Evolutionary conservation across 768 basidiomycete genomes (phyloP), one percentile per base, ranked within the genome.

Genomic region (Lentinula aciculospora): DNA sequence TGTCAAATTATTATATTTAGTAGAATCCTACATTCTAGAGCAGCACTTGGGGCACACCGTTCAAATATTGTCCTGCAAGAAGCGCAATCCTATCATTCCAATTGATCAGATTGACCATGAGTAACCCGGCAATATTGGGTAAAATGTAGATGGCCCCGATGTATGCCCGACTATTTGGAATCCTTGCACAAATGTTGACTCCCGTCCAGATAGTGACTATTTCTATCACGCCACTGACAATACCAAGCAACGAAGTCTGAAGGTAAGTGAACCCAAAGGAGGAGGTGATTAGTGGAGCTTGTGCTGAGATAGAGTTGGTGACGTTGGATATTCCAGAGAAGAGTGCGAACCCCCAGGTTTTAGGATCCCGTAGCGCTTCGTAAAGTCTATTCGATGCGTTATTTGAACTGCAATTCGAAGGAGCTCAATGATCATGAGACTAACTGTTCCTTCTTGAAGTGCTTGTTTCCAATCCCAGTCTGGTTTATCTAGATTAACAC

Each of bases 381-480:
- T 42, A 42, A 42, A 23, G 81, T 77, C 76, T 89, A 78, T 68
- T 86, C n/a, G n/a, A n/a, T n/a, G n/a, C n/a, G n/a, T n/a, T n/a
- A n/a, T n/a, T n/a, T n/a, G n/a, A n/a, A n/a, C n/a, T n/a, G n/a
- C n/a, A n/a, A 21, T 17, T 15, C 37, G 10, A 4, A 3, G 28
- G 13, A 23, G n/a, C n/a, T n/a, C 2, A 21, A 10, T 15, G 9
- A 25, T 19, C 28, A 19, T 12, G 34, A 40, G 40, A 77, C 86
- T 61, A 55, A 88, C 88, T 92, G 89, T 34, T 89, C 85, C 54
- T 76, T 81, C 72, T 92, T 92, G 72, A 89, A 92, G 51, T 77
- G 78, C 64, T 92, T 92, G 66, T 89, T 91, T 69, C 90, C 89
- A 12, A 90, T 80, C 31, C 89, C 90, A 1, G 86, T 87, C 80